Base-by-base conservation (phyloP, 2,329 filamentous ascomycete species). In the Paraphaeosphaeria sporulosa region DNA sequence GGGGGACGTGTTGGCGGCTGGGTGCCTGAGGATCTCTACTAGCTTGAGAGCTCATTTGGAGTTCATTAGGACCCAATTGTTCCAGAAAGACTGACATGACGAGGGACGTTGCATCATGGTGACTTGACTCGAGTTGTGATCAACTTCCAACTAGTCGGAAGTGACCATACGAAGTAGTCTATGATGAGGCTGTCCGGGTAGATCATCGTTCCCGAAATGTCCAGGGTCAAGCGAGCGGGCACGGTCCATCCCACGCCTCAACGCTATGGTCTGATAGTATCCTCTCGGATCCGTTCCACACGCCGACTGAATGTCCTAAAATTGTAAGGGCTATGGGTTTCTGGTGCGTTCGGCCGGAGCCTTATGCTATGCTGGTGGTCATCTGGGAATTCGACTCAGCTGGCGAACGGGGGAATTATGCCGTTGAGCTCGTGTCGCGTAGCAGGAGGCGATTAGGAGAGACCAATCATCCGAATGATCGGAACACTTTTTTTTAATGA, bases 151-250 rank as follows among this genome's bases (percentile, higher is more conserved):
- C 7, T 23, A 4, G 7, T 23, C 10, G 19, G 23, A 13, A 4
- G 19, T 10, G 7, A 23, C 36, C 8, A 15, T 40, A 27, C 25
- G 25, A 27, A 27, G 25, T 27, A 23, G 19, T 44, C 19, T 8
- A 23, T 13, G 42, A 3, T 23, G 19, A 23, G 42, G 7, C 42
- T 43, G 27, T 17, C 30, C 25, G 46, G 30, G 30, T 49, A 49
- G 47, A 49, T 49, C 27, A 34, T 49, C 9, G 17, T n/a, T 30
- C 25, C 17, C 27, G 13, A 9, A 21, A 13, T 8, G 17, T 49
- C 47, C 30, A 49, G 47, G 47, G 47, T 49, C 47, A 49, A 49
- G 27, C 47, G 47, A 49, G 25, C 25, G 17, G 47, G 27, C 47
- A 49, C 30, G 47, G 47, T 17, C 27, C 27, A 34, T 34, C 21